Conservation (phyloP, 2,329 filamentous ascomycete genomes). For the Scleromitrula shiraiana region DNA sequence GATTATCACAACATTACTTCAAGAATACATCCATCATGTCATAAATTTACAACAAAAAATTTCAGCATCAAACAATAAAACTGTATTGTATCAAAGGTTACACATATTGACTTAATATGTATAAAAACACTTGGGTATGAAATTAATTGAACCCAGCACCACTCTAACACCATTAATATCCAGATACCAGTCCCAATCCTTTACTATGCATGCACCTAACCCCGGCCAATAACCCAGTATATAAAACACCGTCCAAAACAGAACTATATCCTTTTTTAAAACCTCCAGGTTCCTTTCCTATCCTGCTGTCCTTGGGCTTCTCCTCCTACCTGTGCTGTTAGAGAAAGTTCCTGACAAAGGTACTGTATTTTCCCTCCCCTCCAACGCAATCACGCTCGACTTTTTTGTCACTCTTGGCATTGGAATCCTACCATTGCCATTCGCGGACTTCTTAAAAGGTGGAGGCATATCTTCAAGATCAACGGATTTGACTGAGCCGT, state of each 20-base stretch:
- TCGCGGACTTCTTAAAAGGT: conserved; percentile 24
- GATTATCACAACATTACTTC: too few relatives aligned
- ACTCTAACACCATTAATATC: not conserved
- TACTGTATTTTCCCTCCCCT: conserved; percentile 37
- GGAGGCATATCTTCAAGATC: conserved; percentile 11
- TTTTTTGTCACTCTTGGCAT: conserved; percentile 33
- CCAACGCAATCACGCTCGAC: conserved; percentile 32
- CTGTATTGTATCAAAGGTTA: too few relatives aligned
- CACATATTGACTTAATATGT: too few relatives aligned
- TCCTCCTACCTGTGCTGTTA: conserved; percentile 26
- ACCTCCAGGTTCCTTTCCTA: not conserved
- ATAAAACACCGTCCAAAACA: too few relatives aligned
- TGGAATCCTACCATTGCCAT: conserved; percentile 36
- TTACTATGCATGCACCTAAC: not conserved
- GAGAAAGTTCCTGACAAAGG: conserved; percentile 6
- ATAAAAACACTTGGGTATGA: too few relatives aligned
- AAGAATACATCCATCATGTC: too few relatives aligned
- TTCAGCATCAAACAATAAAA: too few relatives aligned
- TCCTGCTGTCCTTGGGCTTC: conserved; percentile 22
- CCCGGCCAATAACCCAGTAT: not conserved
- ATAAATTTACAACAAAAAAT: too few relatives aligned
- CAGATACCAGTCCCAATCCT: not conserved
- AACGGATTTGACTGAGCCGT: not conserved
- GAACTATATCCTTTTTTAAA: not conserved
- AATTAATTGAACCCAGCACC: not conserved